Evolutionary conservation across 1,284 basidiomycete species (phyloP), one percentile per base, ranked within the genome.

Genomic region (Sporisorium reilianum): DNA sequence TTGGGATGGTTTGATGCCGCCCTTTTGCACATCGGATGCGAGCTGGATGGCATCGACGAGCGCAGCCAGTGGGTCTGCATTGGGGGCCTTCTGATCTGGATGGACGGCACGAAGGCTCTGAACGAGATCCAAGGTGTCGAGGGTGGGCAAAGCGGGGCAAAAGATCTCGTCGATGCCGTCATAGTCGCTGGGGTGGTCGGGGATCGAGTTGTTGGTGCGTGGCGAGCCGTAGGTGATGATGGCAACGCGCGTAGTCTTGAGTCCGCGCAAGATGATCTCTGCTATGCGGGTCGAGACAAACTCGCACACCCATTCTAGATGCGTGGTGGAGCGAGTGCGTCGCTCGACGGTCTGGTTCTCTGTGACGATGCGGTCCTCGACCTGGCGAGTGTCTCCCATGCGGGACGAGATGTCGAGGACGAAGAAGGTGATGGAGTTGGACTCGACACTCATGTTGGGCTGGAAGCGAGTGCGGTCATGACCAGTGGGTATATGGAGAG

Each of bases 171-270:
- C 85, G 49, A 97, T 90, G 68, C 91, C 88, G 8, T 92, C 89
- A 75, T 96, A 96, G 90, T 40, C 90, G 10, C 30, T 23, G 90
- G 51, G 88, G 86, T 62, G 49, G 30, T 86, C 85, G 77, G 91
- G 88, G 70, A 93, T 86, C 36, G 90, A 86, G 77, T 96, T 96
- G 75, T 90, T 87, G 11, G 72, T 64, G 52, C 66, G 55, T 52
- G 45, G 56, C 38, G 63, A 78, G 44, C 94, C 94, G 80, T 93
- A 95, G 5, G 91, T 86, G 49, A 96, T 89, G 34, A 97, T 89
- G 20, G 92, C 93, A 80, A 93, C 94, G 78, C 93, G 90, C 80
- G 96, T 94, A 11, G 95, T 96, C 87, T 97, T 97, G 45, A 94
- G 88, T 6, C 91, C 92, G 74, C 92, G 90, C 82, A 91, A 93